phyloP scores from a whole-genome alignment of 139 green algal species.

The Chlamydomonas sp. region DNA sequence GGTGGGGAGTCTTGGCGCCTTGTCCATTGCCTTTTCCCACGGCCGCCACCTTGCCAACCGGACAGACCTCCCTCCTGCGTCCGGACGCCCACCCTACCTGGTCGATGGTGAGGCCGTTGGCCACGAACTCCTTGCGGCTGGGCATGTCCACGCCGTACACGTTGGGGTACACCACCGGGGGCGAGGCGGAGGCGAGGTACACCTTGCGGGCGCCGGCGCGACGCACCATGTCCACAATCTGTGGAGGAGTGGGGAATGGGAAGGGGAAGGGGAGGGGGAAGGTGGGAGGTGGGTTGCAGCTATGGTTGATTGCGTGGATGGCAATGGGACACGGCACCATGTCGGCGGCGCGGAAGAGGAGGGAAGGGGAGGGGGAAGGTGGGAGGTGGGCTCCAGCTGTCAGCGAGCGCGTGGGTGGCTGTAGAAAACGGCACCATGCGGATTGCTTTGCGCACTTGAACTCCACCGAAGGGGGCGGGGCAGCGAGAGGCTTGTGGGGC shows the following conservation, averaged over 20 bases:
- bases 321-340: too few species aligned
- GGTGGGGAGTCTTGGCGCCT: not conserved
- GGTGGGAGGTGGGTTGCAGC: slow-evolving; percentile 55
- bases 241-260: slow-evolving; percentile 27
- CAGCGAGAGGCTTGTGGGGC: too few species aligned
- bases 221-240: slow-evolving; percentile 98
- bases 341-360: too few species aligned
- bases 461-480: too few species aligned
- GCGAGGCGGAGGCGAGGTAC: slow-evolving; percentile 94
- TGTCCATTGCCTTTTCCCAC: not conserved
- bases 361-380: too few species aligned
- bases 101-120: slow-evolving; percentile 82
- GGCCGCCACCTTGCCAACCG: not conserved
- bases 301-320: too few species aligned
- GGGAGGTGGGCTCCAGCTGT: too few species aligned
- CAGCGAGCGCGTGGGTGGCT: too few species aligned
- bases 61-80: not conserved
- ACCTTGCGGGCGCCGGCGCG: slow-evolving; percentile 91
- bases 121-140: slow-evolving; percentile 93
- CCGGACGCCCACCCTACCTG: slow-evolving; percentile 57
- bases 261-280: too few species aligned
- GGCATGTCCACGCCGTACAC: slow-evolving; percentile 99
- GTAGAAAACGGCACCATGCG: too few species aligned
- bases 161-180: slow-evolving; percentile 93
- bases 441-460: too few species aligned